Evolutionary conservation across 495 filamentous ascomycete genomes (phyloP).

Genomic region (Mycothermus thermophilus): DNA sequence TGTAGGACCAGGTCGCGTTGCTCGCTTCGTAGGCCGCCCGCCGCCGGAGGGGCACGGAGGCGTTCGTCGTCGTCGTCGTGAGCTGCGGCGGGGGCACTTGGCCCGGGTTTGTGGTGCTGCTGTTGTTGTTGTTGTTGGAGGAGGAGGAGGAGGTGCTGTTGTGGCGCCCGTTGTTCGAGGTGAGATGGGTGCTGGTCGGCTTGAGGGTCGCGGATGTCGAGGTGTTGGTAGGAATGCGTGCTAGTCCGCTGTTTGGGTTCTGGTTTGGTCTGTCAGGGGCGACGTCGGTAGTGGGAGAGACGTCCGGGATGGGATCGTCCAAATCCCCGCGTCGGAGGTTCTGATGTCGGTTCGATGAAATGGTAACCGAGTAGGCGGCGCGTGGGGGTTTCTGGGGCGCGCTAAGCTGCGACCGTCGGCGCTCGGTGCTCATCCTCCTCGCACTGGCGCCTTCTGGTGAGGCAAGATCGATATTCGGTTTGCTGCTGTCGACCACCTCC

Average conservation of each 20-base stretch:
- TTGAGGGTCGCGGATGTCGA: too few relatives aligned
- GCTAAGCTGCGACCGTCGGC: background rate
- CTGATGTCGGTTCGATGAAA: constrained; percentile 23
- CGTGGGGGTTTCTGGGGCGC: constrained; percentile 10
- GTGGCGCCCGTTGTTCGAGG: too few relatives aligned
- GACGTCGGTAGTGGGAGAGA: constrained; percentile 10
- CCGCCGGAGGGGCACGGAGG: constrained; percentile 8
- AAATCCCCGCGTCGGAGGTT: constrained; percentile 10
- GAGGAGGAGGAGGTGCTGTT: background rate
- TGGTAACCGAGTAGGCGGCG: constrained; percentile 35
- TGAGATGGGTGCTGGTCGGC: too few relatives aligned
- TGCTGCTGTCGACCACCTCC: constrained; percentile 24
- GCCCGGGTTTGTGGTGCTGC: background rate
- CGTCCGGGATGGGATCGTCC: constrained; percentile 8
- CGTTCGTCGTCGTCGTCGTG: constrained; percentile 1
- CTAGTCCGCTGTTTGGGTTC: background rate
- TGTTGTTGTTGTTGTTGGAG: background rate
- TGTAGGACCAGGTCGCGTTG: constrained; percentile 61
- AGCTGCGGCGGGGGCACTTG: too few relatives aligned
- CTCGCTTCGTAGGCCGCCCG: constrained; percentile 23
- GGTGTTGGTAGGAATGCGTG: constrained; percentile 1
- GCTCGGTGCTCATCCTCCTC: too few relatives aligned
- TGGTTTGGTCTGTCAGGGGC: background rate
- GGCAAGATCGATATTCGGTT: constrained; percentile 1
- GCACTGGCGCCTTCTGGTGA: constrained; percentile 1